Conservation (phyloP, 2,329 filamentous ascomycete genomes). For the Ophiostoma tasmaniense region DNA sequence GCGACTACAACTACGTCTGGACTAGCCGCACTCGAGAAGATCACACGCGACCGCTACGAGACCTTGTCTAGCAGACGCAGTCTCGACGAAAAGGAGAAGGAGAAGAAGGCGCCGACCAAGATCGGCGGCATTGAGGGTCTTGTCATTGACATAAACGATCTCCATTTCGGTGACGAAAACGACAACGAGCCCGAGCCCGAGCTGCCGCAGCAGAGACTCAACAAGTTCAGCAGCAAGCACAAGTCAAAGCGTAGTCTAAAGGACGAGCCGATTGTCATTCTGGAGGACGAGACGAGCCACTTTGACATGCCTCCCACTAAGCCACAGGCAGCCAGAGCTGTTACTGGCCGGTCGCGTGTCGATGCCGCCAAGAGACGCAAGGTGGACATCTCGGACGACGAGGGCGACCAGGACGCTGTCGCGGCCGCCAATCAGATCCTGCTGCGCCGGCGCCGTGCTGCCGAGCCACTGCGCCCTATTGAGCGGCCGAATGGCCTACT, state of each 20-base stretch:
- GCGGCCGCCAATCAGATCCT: conserved; percentile 4
- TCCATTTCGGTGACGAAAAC: neutral
- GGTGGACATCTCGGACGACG: neutral
- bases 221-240: neutral
- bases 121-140: conserved; percentile 5
- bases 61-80: conserved; percentile 11
- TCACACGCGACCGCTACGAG: conserved; percentile 15
- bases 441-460: conserved; percentile 13
- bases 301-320: conserved; percentile 8
- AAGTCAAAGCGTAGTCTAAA: neutral
- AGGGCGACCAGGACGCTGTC: neutral
- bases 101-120: neutral
- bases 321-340: neutral
- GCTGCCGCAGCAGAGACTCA: conserved; percentile 14
- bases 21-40: neutral
- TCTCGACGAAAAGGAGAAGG: neutral
- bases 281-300: conserved; percentile 16
- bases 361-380: neutral
- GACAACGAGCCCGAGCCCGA: neutral
- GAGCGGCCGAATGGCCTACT: neutral
- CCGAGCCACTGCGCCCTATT: conserved; percentile 15
- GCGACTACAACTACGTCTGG: neutral
- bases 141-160: conserved; percentile 12
- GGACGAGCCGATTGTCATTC: conserved; percentile 3
- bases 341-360: neutral